Percentiles rank a stretch among this genome's conserved stretches.
These are phyloP conservation scores for Candida schatavii DNA, from an alignment of 805 yeast species.

Conservation along the genomic window DNA sequence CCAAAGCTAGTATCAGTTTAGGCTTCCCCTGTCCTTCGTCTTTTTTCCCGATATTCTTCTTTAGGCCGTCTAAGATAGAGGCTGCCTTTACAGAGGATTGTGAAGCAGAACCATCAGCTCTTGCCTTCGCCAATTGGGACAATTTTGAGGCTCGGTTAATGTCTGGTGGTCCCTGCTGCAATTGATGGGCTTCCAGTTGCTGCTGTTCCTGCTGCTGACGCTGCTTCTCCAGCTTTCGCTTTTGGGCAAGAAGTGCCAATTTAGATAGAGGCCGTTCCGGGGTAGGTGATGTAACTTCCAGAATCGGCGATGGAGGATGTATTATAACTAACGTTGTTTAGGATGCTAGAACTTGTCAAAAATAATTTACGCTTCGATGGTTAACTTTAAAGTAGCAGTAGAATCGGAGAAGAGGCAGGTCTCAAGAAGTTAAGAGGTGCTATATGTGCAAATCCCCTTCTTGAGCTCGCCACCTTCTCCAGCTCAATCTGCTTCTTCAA, in stretches of 20 bases:
- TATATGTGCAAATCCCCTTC: no score
- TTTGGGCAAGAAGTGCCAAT: slow-evolving; percentile 23
- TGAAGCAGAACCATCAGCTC: no score
- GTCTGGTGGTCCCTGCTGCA: slow-evolving; percentile 3
- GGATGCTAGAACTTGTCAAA: slow-evolving; percentile 16
- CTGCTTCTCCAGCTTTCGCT: slow-evolving; percentile 13
- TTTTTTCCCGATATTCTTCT: no score
- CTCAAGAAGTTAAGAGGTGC: background rate
- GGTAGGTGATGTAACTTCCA: background rate
- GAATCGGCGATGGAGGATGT: background rate
- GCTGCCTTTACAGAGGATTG: slow-evolving; percentile 16
- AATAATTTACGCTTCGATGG: background rate
- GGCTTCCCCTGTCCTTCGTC: no score
- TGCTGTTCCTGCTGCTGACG: background rate
- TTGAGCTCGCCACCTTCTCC: no score
- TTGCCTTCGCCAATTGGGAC: slow-evolving; percentile 46
- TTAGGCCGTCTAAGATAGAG: slow-evolving; percentile 17
- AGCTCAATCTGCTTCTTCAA: background rate
- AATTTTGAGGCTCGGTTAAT: slow-evolving; percentile 33
- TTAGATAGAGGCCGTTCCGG: slow-evolving; percentile 16
- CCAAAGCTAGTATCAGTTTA: background rate
- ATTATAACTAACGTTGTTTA: slow-evolving; percentile 8
- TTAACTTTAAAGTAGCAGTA: background rate
- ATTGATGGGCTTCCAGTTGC: background rate
- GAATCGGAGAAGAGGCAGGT: background rate